Evolutionary conservation across 257 asterid genomes (phyloP), one percentile per base, ranked within the genome.

Genomic region (Ajuga chamaepitys): DNA sequence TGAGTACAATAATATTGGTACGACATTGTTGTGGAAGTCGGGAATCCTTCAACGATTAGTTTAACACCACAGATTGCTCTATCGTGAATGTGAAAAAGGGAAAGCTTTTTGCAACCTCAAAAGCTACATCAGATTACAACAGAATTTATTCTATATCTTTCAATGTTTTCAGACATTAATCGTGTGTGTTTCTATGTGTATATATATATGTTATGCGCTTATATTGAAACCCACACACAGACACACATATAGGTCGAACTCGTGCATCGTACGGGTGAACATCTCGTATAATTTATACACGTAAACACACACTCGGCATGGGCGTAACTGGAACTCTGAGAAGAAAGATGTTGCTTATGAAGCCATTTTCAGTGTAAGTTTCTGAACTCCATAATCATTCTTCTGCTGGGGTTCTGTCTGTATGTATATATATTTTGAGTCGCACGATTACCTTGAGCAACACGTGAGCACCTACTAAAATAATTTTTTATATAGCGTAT

Each of bases 31-130:
- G 56, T 71, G 22, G 2, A n/a, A n/a, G 9, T 25, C n/a, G 25
- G 54, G 59, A 59, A 72, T 67, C 68, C 58, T 11, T 67, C 5
- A 59, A 66, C 38, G 1, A 61, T 5, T 45, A 38, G 68, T 57
- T 67, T 34, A 57, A 41, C 53, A 53, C 82, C 78, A 72, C 76
- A 72, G 38, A 68, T 58, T 72, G 48, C 44, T 37, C 77, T 20
- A 54, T 72, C 77, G 64, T 47, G 7, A 37, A 18, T 16, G 30
- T 44, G 59, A 64, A 48, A 11, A 60, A 51, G 13, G 21, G 40
- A 70, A 54, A 22, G 45, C 13, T 35, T 44, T 12, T 61, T 58
- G 45, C 67, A 53, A 28, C 47, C 30, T 44, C 7, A 2, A 41
- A 38, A 41, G 38, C 30, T 67, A 53, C n/a, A n/a, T n/a, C n/a